Base-by-base conservation (phyloP, 495 filamentous ascomycete species). In the Aspergillus bertholletiae region DNA sequence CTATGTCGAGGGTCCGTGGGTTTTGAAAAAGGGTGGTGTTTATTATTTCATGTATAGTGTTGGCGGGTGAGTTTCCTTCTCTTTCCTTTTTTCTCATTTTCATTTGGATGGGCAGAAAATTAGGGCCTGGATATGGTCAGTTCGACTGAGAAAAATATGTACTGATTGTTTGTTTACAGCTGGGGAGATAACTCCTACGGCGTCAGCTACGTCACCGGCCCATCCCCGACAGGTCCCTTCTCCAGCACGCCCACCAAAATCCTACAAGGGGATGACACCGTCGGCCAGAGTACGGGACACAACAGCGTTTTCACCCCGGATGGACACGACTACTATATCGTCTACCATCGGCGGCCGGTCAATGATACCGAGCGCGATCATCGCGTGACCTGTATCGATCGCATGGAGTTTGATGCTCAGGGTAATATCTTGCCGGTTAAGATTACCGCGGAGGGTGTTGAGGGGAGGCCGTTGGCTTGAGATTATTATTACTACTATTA, bases 41-140 rank as follows among this genome's bases (percentile, higher is more conserved):
- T 78, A 78, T 55, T 78, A 79, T 54, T 69, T 75, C 43, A 75
- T 75, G 72, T 80, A 70, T 69, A 74, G 69, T 15, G 72, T 75
- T 23, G 77, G 75, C 9, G 68, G 60, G 40, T 69, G 26, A 44
- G 59, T 62, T 34, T 26, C 20, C 44, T 21, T 39, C 15, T 12
- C 41, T 22, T 23, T 41, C 26, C 53, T 56, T 32, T 50, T 37
- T 23, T 13, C 51, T 32, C n/a, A 11, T 27, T 43, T 28, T 22
- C 2, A 48, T 37, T 40, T 27, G 35, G 5, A 30, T 50, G 40
- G n/a, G n/a, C n/a, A n/a, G n/a, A n/a, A n/a, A n/a, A 4, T 20
- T 15, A 26, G 18, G n/a, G 20, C n/a, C n/a, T n/a, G n/a, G n/a
- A n/a, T n/a, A 49, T n/a, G 39, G 32, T 30, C 5, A 37, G 9